Evolutionary conservation across 345 rosid genomes (phyloP).

Genomic region (Rhodamnia argentea): DNA sequence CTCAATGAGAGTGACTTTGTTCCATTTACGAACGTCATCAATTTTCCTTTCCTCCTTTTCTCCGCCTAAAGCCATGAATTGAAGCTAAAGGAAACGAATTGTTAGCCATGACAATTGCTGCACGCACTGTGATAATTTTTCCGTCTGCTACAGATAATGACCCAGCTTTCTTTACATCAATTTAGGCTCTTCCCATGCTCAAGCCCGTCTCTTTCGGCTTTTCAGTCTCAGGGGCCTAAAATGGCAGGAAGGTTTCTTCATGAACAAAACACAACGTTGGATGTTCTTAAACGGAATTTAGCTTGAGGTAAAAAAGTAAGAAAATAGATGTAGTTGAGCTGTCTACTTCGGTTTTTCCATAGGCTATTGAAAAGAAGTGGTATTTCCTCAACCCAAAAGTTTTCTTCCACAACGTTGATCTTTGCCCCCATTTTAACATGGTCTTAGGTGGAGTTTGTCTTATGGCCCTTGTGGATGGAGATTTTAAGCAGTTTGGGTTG

Average conservation of each 20-base stretch:
- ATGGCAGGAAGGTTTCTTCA: neutral
- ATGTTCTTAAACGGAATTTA: neutral
- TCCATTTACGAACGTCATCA: neutral
- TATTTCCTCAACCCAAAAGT: no score
- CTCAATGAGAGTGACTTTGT: neutral
- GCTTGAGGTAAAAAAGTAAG: neutral
- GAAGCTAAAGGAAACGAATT: neutral
- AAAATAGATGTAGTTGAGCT: neutral
- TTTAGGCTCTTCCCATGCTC: neutral
- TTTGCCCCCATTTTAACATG: neutral
- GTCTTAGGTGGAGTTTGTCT: neutral
- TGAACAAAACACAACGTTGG: neutral
- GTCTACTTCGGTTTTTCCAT: no score
- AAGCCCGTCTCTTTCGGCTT: neutral
- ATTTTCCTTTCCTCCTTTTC: neutral
- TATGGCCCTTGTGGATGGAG: neutral
- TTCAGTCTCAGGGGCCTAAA: no score
- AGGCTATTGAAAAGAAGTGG: no score
- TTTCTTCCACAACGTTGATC: neutral
- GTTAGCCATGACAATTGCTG: neutral
- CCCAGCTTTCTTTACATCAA: neutral
- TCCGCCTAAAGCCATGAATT: neutral
- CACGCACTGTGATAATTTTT: no score
- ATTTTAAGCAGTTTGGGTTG: neutral
- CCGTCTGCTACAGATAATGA: no score